phyloP scores from a whole-genome alignment of 306 rosid genomes.

The Hippophae rhamnoides region DNA sequence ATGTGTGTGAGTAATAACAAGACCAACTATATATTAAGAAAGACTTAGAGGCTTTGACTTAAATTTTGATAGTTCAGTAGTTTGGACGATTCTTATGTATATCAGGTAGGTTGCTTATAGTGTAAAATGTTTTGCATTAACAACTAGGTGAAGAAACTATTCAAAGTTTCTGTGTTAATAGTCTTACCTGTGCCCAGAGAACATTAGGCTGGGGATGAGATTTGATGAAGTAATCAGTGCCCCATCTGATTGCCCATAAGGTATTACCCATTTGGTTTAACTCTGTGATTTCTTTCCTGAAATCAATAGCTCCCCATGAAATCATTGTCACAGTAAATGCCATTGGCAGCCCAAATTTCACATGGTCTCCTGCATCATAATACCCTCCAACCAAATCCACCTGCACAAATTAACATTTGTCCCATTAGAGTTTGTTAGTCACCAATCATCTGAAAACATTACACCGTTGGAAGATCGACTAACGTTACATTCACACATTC shows the following conservation, averaged over 20 bases:
- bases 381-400: slow-evolving; percentile 84
- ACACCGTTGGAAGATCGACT: too few species aligned
- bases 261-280: slow-evolving; percentile 49
- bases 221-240: slow-evolving; percentile 70
- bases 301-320: slow-evolving; percentile 79
- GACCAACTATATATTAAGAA: too few species aligned
- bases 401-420: slow-evolving; percentile 15
- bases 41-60: too few species aligned
- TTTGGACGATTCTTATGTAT: too few species aligned
- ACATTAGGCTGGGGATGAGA: slow-evolving; percentile 75
- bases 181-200: slow-evolving; percentile 76
- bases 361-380: slow-evolving; percentile 94
- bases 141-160: slow-evolving; percentile 14
- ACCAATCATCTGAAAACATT: too few species aligned
- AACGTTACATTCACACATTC: too few species aligned
- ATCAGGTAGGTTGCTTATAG: too few species aligned
- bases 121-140: too few species aligned
- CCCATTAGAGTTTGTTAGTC: too few species aligned
- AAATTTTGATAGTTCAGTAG: too few species aligned
- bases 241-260: slow-evolving; percentile 75
- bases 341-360: slow-evolving; percentile 88
- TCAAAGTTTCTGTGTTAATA: not conserved
- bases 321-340: slow-evolving; percentile 69
- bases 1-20: too few species aligned
- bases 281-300: slow-evolving; percentile 49